Evolutionary conservation across 1,284 basidiomycete species (phyloP).

Genomic region (Porogramme epimiltina): DNA sequence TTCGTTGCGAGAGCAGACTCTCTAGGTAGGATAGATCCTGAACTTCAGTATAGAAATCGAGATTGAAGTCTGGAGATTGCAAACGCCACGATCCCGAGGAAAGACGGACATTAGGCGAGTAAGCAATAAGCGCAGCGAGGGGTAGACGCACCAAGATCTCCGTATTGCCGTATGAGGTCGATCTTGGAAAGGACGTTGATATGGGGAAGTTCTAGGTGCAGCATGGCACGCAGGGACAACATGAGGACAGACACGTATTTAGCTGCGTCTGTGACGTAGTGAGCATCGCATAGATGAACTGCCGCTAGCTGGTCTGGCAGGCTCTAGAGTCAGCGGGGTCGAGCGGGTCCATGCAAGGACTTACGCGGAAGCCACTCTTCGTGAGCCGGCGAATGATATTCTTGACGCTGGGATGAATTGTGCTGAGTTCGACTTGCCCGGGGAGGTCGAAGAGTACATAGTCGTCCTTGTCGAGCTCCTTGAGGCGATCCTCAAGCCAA

Average conservation of each 20-base stretch:
- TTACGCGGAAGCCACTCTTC: conserved; percentile 85
- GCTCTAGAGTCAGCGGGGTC: conserved; percentile 27
- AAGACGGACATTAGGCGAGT: conserved; percentile 2
- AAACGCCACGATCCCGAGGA: not conserved
- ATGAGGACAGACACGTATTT: conserved; percentile 95
- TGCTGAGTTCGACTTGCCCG: conserved; percentile 97
- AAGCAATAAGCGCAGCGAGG: not conserved
- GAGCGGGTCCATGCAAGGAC: conserved; percentile 33
- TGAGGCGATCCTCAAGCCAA: conserved; percentile 85
- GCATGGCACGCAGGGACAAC: conserved; percentile 92
- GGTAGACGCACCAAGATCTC: conserved; percentile 74
- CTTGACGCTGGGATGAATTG: conserved; percentile 91
- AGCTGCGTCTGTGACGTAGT: conserved; percentile 94
- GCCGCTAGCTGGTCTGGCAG: conserved; percentile 73
- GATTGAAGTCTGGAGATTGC: conserved; percentile 79
- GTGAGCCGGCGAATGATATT: conserved; percentile 72
- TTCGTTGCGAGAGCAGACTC: conserved; percentile 67
- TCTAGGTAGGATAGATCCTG: conserved; percentile 93
- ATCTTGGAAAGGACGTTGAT: conserved; percentile 97
- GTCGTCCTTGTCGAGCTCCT: conserved; percentile 66
- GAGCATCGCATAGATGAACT: conserved; percentile 94
- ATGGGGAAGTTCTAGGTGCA: conserved; percentile 97
- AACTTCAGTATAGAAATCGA: conserved; percentile 98
- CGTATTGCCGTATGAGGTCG: conserved; percentile 86
- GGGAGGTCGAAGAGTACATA: conserved; percentile 97